Evolutionary conservation across 495 filamentous ascomycete species (phyloP).

Genomic region (Tirmania nivea): DNA sequence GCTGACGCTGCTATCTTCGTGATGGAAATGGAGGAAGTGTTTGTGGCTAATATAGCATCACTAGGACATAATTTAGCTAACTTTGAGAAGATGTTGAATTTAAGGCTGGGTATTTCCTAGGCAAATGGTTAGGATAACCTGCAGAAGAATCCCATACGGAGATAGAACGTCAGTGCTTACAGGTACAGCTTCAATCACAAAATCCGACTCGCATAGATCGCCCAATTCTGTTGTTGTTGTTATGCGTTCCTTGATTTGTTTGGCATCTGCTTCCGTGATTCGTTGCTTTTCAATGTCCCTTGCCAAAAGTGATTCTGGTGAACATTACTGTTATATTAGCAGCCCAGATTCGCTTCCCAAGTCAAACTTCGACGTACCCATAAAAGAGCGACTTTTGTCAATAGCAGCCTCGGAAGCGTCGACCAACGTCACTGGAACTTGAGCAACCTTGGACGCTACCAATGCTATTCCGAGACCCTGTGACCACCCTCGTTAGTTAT

Average conservation of each 20-base stretch:
- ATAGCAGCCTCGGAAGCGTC: constrained; percentile 72
- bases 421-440: constrained; percentile 66
- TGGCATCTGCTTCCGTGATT: constrained; percentile 57
- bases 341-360: not conserved
- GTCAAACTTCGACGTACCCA: constrained; percentile 36
- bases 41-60: constrained; percentile 84
- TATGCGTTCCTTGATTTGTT: constrained; percentile 44
- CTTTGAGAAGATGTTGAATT: constrained; percentile 65
- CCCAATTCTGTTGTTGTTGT: constrained; percentile 50
- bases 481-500: constrained; percentile 15
- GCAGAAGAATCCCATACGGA: not conserved
- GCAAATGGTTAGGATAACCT: constrained; percentile 3
- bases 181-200: constrained; percentile 92
- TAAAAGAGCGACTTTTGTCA: constrained; percentile 78
- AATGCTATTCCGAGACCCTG: constrained; percentile 92
- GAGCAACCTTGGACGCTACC: constrained; percentile 69
- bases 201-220: constrained; percentile 66
- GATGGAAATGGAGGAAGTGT: constrained; percentile 93
- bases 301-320: constrained; percentile 62
- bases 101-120: constrained; percentile 61
- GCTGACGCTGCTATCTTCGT: constrained; percentile 84
- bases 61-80: constrained; percentile 66
- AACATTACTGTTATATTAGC: not conserved
- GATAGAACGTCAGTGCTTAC: not conserved
- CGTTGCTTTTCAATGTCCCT: constrained; percentile 76